Base-by-base conservation (phyloP, 1,139 yeast species). In the Yamadazyma buinensis region DNA sequence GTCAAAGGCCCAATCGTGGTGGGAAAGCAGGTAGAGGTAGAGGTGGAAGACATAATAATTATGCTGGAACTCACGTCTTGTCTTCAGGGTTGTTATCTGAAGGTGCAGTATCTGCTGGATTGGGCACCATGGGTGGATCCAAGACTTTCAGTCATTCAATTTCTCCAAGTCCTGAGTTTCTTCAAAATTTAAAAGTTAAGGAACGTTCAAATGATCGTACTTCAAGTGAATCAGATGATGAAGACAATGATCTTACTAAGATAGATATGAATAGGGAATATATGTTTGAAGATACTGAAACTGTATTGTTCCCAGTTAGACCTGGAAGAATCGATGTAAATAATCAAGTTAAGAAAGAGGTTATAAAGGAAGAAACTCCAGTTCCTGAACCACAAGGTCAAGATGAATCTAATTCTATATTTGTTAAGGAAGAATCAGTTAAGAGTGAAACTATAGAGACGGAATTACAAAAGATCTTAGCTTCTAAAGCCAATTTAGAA, bases 1-100 rank as follows among this genome's bases (percentile, higher is more conserved):
- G n/a, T n/a, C 26, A 14, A 63, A 30, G 48, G 61, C 11, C 19
- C 35, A 67, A 40, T 32, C 46, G 55, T 41, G 37, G 63, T 43
- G 54, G 67, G 38, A 34, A 61, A 42, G 56, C 71, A 30, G n/a
- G 18, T 7, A 47, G 64, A 40, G 66, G 70, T 7, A 51, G 69
- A 36, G 71, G 68, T 28, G 70, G 74, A 15, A 55, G 76, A 38
- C 28, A 22, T 22, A 58, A 54, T 38, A 68, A 69, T 30, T 61
- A 78, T 41, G 76, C 74, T 6, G 84, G 83, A 23, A 82, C 90
- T 0, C 85, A 79, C 46, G 61, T 83, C 30, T 80, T 83, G 8
- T 72, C 83, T 1, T 67, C 84, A 2, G 94, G 94, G 21, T 87
- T 90, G 0, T 62, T 84, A 38, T 75, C 87, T 7, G 72, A 84